Conservation (phyloP, 805 yeast species). For the Komagataella populi region DNA sequence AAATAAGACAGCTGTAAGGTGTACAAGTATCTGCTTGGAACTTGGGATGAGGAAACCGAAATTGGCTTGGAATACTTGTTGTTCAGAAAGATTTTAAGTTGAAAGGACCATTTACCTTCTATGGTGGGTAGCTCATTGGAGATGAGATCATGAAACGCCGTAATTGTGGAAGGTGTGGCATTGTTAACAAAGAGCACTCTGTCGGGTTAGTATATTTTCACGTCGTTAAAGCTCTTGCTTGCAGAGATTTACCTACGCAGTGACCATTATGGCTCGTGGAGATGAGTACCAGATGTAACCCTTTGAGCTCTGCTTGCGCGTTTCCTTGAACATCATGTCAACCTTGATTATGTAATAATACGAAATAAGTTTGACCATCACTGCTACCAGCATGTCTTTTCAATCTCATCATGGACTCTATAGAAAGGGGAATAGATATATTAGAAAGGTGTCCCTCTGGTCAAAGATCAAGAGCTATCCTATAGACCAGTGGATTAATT, state of each 20-base stretch:
- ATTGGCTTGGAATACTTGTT: slow-evolving; percentile 38
- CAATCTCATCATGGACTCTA: background rate
- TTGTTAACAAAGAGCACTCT: slow-evolving; percentile 27
- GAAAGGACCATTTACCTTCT: slow-evolving; percentile 57
- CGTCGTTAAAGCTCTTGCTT: too few relatives aligned
- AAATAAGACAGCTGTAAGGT: slow-evolving; percentile 38
- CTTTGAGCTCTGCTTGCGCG: background rate
- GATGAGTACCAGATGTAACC: background rate
- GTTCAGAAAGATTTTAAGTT: slow-evolving; percentile 51
- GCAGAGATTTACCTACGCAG: background rate
- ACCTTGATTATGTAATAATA: background rate
- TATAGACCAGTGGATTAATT: slow-evolving; percentile 10
- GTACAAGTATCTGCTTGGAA: slow-evolving; percentile 30
- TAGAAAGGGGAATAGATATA: background rate
- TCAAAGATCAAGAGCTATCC: slow-evolving; percentile 6
- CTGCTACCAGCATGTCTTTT: background rate
- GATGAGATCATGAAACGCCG: slow-evolving; percentile 57
- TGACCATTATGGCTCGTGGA: background rate
- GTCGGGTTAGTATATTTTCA: background rate
- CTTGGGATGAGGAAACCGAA: slow-evolving; percentile 19
- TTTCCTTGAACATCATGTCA: background rate
- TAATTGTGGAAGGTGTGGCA: slow-evolving; percentile 45
- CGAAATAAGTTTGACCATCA: background rate
- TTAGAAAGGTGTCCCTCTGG: background rate
- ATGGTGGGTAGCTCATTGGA: slow-evolving; percentile 52